Evolutionary conservation across 108 stramenopile species (phyloP).

Genomic region (Tribonema minus): DNA sequence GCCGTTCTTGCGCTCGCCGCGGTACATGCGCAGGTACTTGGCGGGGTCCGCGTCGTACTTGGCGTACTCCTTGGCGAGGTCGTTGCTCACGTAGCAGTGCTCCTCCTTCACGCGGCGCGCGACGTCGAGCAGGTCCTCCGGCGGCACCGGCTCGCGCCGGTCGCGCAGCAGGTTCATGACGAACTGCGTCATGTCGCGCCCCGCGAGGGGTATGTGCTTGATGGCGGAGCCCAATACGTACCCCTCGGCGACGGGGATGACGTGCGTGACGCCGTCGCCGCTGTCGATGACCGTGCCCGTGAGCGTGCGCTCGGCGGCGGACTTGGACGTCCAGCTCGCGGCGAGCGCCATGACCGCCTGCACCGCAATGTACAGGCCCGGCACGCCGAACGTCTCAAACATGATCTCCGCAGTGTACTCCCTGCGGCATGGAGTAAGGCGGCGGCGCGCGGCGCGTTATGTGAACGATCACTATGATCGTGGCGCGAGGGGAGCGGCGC

Average conservation of each 20-base stretch:
- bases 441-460: no score
- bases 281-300: conserved; percentile 69
- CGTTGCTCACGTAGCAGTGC: conserved; percentile 65
- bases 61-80: conserved; percentile 61
- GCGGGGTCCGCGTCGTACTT: conserved; percentile 62
- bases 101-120: conserved; percentile 63
- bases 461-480: no score
- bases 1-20: conserved; percentile 27
- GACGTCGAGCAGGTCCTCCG: conserved; percentile 59
- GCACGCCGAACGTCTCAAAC: conserved; percentile 74
- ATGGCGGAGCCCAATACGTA: conserved; percentile 69
- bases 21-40: conserved; percentile 57
- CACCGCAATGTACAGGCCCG: conserved; percentile 68
- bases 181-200: conserved; percentile 64
- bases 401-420: conserved; percentile 73
- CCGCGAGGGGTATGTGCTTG: conserved; percentile 69
- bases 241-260: conserved; percentile 68
- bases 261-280: conserved; percentile 69
- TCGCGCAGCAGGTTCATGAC: conserved; percentile 64
- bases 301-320: conserved; percentile 54
- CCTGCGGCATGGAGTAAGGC: conserved; percentile 21
- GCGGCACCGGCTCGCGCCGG: conserved; percentile 62
- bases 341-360: conserved; percentile 69
- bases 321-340: conserved; percentile 60
- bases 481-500: no score